These are phyloP conservation scores for Candida alai DNA, from an alignment of 805 yeast species.

Conservation along the genomic window DNA sequence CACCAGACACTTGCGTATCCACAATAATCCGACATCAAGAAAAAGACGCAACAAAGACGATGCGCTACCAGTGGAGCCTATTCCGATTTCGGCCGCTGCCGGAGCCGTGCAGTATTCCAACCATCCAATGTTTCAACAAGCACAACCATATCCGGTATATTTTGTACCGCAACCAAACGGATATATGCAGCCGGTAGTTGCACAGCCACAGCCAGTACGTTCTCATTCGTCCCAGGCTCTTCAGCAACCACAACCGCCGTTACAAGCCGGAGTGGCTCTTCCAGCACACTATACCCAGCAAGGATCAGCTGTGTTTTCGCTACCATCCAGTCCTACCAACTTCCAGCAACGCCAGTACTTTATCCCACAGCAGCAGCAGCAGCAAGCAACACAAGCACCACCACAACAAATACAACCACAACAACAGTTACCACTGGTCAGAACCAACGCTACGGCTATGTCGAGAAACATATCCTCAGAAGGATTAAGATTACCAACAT, in stretches of 20 bases:
- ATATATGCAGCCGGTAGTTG: conserved; percentile 12
- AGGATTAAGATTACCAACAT: conserved; percentile 12
- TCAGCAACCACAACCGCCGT: conserved; percentile 10
- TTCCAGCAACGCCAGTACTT: too few relatives aligned
- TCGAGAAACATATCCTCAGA: conserved; percentile 15
- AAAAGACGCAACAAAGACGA: conserved; percentile 30
- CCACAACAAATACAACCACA: conserved; percentile 4
- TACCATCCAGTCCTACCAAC: conserved; percentile 28
- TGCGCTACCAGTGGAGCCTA: neutral
- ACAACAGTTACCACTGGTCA: conserved; percentile 4
- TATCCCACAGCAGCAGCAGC: too few relatives aligned
- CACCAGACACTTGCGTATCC: conserved; percentile 81
- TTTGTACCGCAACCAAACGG: conserved; percentile 26
- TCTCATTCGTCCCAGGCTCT: too few relatives aligned
- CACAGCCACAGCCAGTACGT: conserved; percentile 9
- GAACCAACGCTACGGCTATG: conserved; percentile 3
- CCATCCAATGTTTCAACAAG: conserved; percentile 7
- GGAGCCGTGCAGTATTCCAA: neutral
- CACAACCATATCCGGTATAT: conserved; percentile 35
- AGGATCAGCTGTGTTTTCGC: conserved; percentile 22
- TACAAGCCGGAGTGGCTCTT: conserved; percentile 3
- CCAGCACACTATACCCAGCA: conserved; percentile 14
- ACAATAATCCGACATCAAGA: conserved; percentile 53
- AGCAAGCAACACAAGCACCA: too few relatives aligned
- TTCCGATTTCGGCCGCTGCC: neutral